Conservation (phyloP, 257 asterid genomes). For the Solanum lycopersicoides region DNA sequence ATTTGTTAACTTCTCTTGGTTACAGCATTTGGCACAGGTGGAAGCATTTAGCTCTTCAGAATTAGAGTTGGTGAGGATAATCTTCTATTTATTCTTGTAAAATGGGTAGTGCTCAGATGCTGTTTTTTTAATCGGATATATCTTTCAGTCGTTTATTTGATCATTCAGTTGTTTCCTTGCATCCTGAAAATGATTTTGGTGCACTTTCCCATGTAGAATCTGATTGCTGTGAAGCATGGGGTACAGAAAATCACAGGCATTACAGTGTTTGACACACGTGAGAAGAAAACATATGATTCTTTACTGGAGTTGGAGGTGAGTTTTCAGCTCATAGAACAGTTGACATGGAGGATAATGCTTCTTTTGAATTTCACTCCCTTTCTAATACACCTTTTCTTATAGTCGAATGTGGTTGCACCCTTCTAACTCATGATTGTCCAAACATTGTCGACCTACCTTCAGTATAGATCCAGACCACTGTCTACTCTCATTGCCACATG, state of each 20-base stretch:
- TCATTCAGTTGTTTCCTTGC: neutral
- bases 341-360: neutral
- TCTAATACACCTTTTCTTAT: neutral
- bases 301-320: slow-evolving; percentile 80
- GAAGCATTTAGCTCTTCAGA: slow-evolving; percentile 59
- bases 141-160: neutral
- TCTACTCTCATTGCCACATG: neutral
- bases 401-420: neutral
- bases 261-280: slow-evolving; percentile 70
- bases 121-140: neutral
- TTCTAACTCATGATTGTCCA: neutral
- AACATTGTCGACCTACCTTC: neutral
- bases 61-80: slow-evolving; percentile 67
- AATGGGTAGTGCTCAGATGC: neutral
- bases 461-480: neutral
- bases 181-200: neutral
- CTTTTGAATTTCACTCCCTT: neutral
- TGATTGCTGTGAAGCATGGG: slow-evolving; percentile 82
- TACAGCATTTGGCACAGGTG: slow-evolving; percentile 75
- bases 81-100: neutral
- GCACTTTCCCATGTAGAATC: slow-evolving; percentile 44
- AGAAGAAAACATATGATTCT: slow-evolving; percentile 75
- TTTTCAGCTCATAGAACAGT: neutral
- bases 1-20: neutral
- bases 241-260: slow-evolving; percentile 86